Evolutionary conservation across 805 yeast species (phyloP), one percentile per base, ranked within the genome.

Genomic region (Sungouiozyma intestinalis): DNA sequence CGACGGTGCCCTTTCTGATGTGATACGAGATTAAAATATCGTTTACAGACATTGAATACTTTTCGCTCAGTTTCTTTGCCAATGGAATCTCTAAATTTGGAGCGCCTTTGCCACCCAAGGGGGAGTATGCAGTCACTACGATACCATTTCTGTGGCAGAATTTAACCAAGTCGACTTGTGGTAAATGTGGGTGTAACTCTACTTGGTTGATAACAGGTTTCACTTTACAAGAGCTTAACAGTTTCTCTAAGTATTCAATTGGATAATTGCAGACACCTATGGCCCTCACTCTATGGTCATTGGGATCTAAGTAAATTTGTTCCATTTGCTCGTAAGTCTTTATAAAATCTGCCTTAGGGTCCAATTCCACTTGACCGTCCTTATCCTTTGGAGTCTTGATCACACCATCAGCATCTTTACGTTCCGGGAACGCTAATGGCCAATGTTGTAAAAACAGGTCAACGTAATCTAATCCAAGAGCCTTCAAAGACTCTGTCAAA

Each of bases 371-470:
- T 4, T 58, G 48, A 3, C 71, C 71, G 32, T 67, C 62, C 32
- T 55, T 55, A 33, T 52, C 64, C 50, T 46, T 48, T 24, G 63
- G 70, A 41, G 49, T 48, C 19, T 36, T 36, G 5, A 36, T 37
- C 16, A 46, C 16, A 16, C 50, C 53, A 34, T 46, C 41, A 11
- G 53, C 36, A 41, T 57, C 58, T 15, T 49, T 42, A 14, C 44
- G 40, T 42, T 48, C 50, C 36, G 57, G 68, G 44, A 67, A 62
- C 29, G 77, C 68, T 35, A 73, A 66, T 4, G 90, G 92, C 87
- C 88, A 83, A 62, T 85, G 95, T 54, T 84, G 74, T 49, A 86
- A 70, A 53, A 76, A 73, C 48, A 85, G 65, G 56, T 85, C 95
- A 38, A 83, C 79, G 54, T 85, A 85, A 38, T 81, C 94, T 41